Conservation (phyloP, 2,329 filamentous ascomycete genomes). For the Stemphylium vesicarium region DNA sequence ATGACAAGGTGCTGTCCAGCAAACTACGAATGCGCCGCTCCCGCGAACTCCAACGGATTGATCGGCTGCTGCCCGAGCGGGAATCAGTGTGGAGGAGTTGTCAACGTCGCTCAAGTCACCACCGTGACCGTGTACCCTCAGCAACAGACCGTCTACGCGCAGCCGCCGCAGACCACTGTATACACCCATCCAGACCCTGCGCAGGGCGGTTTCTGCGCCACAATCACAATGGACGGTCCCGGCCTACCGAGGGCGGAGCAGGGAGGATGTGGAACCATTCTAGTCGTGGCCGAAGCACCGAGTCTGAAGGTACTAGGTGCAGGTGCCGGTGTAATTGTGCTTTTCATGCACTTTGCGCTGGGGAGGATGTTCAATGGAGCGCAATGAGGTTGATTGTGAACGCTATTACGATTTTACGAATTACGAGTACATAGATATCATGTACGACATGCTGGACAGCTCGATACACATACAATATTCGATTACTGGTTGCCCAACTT, state of each 20-base stretch:
- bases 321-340: conserved; percentile 20
- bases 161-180: conserved; percentile 33
- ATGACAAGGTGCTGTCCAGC: conserved; percentile 47
- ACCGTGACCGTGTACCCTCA: conserved; percentile 46
- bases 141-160: conserved; percentile 39
- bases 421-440: conserved; percentile 25
- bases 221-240: conserved; percentile 45
- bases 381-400: conserved; percentile 8
- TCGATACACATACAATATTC: conserved; percentile 10
- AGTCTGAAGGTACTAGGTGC: conserved; percentile 26
- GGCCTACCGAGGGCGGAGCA: conserved; percentile 41
- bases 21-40: conserved; percentile 42
- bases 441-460: conserved; percentile 11
- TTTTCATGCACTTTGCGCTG: conserved; percentile 34
- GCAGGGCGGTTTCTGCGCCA: conserved; percentile 45
- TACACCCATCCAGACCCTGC: conserved; percentile 32
- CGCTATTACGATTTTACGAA: conserved; percentile 30
- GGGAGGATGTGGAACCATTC: conserved; percentile 47
- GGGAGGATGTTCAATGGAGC: conserved; percentile 35
- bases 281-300: conserved; percentile 40
- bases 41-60: conserved; percentile 40
- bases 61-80: conserved; percentile 49
- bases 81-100: conserved; percentile 39
- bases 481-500: conserved; percentile 53
- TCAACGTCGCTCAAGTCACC: conserved; percentile 42